phyloP scores from a whole-genome alignment of 192 early-diverging fungal species.

The Phycomyces blakesleeanus region DNA sequence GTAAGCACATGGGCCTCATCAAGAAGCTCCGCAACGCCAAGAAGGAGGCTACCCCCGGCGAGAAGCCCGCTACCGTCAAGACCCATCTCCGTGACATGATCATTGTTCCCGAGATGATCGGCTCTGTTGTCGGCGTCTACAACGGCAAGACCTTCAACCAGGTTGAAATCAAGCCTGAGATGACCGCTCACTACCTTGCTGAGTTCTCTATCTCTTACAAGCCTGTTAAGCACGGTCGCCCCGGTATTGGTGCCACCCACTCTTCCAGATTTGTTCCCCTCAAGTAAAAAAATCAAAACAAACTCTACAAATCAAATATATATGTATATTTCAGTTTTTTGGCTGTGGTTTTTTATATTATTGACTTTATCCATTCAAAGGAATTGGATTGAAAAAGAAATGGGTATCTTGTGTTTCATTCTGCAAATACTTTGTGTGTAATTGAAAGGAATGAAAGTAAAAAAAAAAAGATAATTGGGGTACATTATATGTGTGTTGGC shows the following conservation, averaged over 20 bases:
- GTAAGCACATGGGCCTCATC: constrained; percentile 98
- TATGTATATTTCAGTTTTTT: too few relatives aligned
- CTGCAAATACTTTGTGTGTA: too few relatives aligned
- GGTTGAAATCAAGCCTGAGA: constrained; percentile 86
- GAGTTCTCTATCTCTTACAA: constrained; percentile 84
- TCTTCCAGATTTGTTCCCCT: constrained; percentile 92
- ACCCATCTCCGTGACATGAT: constrained; percentile 99
- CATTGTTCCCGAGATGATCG: constrained; percentile 99
- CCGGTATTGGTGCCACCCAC: constrained; percentile 98
- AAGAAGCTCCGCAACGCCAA: constrained; percentile 99
- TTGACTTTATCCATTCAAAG: too few relatives aligned
- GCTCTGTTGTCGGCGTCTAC: constrained; percentile 93
- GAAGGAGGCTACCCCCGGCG: constrained; percentile 81
- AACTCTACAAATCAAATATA: not conserved
- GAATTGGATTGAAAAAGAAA: too few relatives aligned
- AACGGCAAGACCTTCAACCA: constrained; percentile 99
- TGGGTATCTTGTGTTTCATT: too few relatives aligned
- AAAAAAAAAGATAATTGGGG: too few relatives aligned
- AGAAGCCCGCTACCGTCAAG: constrained; percentile 97
- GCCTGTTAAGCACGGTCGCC: constrained; percentile 98
- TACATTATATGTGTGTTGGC: too few relatives aligned
- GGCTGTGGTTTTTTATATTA: not conserved
- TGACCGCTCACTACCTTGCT: constrained; percentile 32
- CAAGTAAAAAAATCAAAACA: too few relatives aligned
- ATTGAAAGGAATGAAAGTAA: too few relatives aligned